phyloP scores from a whole-genome alignment of 179 eudicot genomes.

The Amaranthus tricolor region DNA sequence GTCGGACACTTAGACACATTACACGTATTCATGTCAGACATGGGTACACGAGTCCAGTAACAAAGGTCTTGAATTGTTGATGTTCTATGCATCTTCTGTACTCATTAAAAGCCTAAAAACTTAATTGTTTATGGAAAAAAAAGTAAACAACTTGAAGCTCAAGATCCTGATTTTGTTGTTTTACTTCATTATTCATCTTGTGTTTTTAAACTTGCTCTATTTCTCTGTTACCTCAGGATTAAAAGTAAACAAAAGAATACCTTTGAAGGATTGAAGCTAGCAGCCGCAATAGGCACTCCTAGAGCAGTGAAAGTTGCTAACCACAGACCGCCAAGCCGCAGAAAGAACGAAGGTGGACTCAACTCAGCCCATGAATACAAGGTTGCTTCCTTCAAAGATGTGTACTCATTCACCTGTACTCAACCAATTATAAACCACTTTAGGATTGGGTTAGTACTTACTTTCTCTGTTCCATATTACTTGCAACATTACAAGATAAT shows the following conservation, averaged over 20 bases:
- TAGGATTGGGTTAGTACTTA: too few species aligned
- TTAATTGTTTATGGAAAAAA: not conserved
- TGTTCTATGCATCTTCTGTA: not conserved
- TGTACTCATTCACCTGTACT: constrained; percentile 83
- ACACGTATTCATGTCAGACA: too few species aligned
- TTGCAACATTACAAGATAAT: too few species aligned
- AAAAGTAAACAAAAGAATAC: constrained; percentile 31
- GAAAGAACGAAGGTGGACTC: constrained; percentile 66
- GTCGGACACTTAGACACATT: too few species aligned
- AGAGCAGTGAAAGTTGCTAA: constrained; percentile 70
- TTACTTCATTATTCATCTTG: not conserved
- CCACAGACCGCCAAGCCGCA: constrained; percentile 93
- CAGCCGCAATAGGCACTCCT: constrained; percentile 89
- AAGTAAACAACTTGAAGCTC: not conserved
- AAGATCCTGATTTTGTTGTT: not conserved
- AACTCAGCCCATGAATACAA: constrained; percentile 97
- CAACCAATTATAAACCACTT: not conserved
- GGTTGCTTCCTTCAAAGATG: constrained; percentile 71
- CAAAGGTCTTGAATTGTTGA: not conserved
- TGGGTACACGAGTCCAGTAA: too few species aligned
- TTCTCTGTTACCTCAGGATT: not conserved
- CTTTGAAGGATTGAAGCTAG: constrained; percentile 93
- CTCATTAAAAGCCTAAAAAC: not conserved
- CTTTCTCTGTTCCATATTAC: too few species aligned
- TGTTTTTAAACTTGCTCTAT: not conserved